Evolutionary conservation across 768 basidiomycete species (phyloP).

Genomic region (Lepiota brunneoincarnata): DNA sequence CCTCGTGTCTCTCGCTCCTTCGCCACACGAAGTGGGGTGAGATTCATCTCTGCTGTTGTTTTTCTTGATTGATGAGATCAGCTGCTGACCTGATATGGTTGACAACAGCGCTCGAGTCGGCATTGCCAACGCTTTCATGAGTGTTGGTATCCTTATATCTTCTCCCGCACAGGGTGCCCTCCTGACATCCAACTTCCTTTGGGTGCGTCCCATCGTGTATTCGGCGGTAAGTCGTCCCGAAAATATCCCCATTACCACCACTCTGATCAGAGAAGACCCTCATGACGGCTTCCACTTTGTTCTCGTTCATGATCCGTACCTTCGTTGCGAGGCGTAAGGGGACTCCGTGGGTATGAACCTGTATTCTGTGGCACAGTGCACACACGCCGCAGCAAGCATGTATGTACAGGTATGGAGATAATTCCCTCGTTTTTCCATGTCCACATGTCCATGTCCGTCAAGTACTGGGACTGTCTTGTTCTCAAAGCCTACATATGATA

Average conservation of each 20-base stretch:
- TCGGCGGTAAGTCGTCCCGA: constrained; percentile 33
- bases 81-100: background rate
- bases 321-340: constrained; percentile 3
- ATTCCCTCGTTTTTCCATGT: no score
- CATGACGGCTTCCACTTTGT: background rate
- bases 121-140: constrained; percentile 9
- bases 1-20: constrained; percentile 27
- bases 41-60: constrained; percentile 6
- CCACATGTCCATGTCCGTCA: no score
- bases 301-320: constrained; percentile 3
- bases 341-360: background rate
- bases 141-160: background rate
- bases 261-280: background rate
- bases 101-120: constrained; percentile 8
- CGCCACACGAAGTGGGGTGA: constrained; percentile 34
- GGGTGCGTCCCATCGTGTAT: constrained; percentile 43
- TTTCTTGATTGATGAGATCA: background rate
- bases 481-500: no score
- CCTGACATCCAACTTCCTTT: constrained; percentile 36
- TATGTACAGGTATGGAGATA: no score
- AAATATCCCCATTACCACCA: no score
- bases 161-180: constrained; percentile 34
- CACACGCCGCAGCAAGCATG: no score
- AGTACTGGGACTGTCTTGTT: no score
- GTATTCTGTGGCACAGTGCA: background rate